Conservation (phyloP, 2,329 filamentous ascomycete species). For the Fusarium annulatum region DNA sequence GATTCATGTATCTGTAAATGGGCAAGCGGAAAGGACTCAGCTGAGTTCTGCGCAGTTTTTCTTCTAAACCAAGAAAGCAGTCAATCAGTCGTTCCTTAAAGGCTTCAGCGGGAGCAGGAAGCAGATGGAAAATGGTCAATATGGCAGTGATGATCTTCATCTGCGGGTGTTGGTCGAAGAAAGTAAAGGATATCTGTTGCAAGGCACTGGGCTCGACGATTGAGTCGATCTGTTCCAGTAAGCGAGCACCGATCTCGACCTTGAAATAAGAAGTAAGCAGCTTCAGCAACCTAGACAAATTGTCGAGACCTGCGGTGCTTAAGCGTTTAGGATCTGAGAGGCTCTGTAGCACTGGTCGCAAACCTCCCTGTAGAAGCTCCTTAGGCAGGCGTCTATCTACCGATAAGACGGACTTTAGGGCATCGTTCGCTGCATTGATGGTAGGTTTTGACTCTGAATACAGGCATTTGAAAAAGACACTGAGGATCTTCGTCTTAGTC, state of each 20-base stretch:
- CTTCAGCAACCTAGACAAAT: slow-evolving; percentile 87
- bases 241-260: slow-evolving; percentile 91
- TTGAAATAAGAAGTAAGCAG: slow-evolving; percentile 99
- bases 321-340: slow-evolving; percentile 93
- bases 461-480: slow-evolving; percentile 97
- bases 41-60: slow-evolving; percentile 84
- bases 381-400: slow-evolving; percentile 94
- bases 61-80: slow-evolving; percentile 88
- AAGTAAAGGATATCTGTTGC: slow-evolving; percentile 92
- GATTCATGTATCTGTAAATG: slow-evolving; percentile 91
- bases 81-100: slow-evolving; percentile 94
- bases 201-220: slow-evolving; percentile 84
- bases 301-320: slow-evolving; percentile 89
- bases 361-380: slow-evolving; percentile 91
- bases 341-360: slow-evolving; percentile 95
- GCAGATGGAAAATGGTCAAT: slow-evolving; percentile 96
- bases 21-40: slow-evolving; percentile 92
- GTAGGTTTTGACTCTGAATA: slow-evolving; percentile 94
- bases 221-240: slow-evolving; percentile 93
- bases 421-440: slow-evolving; percentile 92
- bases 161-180: slow-evolving; percentile 90
- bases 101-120: slow-evolving; percentile 87
- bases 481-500: slow-evolving; percentile 79
- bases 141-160: slow-evolving; percentile 97
- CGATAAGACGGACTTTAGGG: slow-evolving; percentile 85